These are phyloP conservation scores for Syncephalis plumigaleata DNA, from an alignment of 371 early-diverging fungal species.

Conservation along the genomic window DNA sequence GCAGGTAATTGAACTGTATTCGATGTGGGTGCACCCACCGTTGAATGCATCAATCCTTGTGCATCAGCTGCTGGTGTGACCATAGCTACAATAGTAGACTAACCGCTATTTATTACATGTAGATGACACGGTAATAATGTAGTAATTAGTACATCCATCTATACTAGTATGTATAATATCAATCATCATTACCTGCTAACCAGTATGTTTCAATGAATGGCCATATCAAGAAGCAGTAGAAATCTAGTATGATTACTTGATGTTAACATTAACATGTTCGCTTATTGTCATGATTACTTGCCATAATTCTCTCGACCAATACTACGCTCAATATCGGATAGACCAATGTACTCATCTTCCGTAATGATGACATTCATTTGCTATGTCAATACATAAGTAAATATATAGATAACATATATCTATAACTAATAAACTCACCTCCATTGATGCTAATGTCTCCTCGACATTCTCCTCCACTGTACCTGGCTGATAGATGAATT, in stretches of 20 bases:
- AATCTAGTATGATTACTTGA: conserved; percentile 28
- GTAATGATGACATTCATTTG: conserved; percentile 33
- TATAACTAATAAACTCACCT: conserved; percentile 13
- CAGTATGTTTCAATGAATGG: conserved; percentile 84
- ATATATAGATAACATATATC: background rate
- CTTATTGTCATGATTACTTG: too few relatives aligned
- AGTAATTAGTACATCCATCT: too few relatives aligned
- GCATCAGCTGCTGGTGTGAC: too few relatives aligned
- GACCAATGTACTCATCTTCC: conserved; percentile 30
- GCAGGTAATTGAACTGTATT: conserved; percentile 6
- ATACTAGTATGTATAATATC: too few relatives aligned
- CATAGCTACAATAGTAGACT: conserved; percentile 8
- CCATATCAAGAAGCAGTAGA: conserved; percentile 76
- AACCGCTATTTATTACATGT: conserved; percentile 18
- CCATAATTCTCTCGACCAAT: conserved; percentile 67
- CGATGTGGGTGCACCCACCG: conserved; percentile 9
- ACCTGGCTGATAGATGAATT: conserved; percentile 74
- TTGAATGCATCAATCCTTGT: background rate
- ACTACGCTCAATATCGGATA: conserved; percentile 42
- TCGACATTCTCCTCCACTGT: conserved; percentile 49
- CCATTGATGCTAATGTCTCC: conserved; percentile 42
- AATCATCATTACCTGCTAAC: conserved; percentile 41
- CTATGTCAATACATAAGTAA: conserved; percentile 10
- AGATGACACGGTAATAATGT: too few relatives aligned
- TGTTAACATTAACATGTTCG: background rate